Base-by-base conservation (phyloP, 305 asterid species). In the Andrographis paniculata region DNA sequence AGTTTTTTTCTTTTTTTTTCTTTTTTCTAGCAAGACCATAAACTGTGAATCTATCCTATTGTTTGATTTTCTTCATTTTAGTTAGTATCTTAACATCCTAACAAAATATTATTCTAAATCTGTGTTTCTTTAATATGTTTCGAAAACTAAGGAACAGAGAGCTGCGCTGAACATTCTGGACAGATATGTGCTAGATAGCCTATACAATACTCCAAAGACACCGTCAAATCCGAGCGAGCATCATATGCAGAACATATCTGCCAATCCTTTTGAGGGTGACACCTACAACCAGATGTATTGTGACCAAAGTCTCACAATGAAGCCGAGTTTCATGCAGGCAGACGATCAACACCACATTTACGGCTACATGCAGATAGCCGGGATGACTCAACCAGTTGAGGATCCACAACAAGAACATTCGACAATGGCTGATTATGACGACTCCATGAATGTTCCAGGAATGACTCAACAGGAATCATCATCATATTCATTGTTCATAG, bases 191-290 rank as follows among this genome's bases (percentile, higher is more conserved):
- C 75, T 85, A 43, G 94, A 79, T 67, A 73, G 74, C 59, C 53
- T 85, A 53, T 81, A 81, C 21, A 76, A 79, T 47, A 69, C 58
- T 50, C 68, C 86, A 41, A 23, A 36, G 5, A 18, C 43, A 38
- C 4, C 3, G 5, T 4, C 43, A 5, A 38, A 38, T 4, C 19
- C 43, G 11, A 31, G 12, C 37, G 10, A 31, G 12, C 37, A 52
- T 31, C 74, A 64, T 3, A 59, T 30, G 17, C 48, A 60, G 4
- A 62, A 41, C 14, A 58, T 54, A 43, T 40, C 77, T 20, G 53
- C 78, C 7, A 81, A 85, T 65, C 93, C 93, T 7, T 85, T 79
- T 16, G 82, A 80, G 72, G 64, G 59, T 14, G 74, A 52, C 30
- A 17, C 19, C 37, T 61, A 65, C 50, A 37, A 58, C 36, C 69